Conservation (phyloP, 2,329 filamentous ascomycete species). For the Macrophomina tecta region DNA sequence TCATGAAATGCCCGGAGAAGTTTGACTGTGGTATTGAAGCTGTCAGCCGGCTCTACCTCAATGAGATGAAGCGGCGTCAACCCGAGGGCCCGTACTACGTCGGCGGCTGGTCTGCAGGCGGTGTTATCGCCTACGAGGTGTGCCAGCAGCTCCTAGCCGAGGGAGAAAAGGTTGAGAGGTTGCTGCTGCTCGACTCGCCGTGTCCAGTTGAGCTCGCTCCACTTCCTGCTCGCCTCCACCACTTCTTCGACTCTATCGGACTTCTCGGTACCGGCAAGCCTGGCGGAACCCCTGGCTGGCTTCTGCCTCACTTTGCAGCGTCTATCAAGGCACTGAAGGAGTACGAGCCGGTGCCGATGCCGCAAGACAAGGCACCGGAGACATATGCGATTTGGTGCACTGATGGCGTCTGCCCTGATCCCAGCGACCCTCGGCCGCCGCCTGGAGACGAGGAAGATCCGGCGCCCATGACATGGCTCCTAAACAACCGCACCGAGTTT, state of each 20-base stretch:
- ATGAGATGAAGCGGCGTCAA: constrained; percentile 74
- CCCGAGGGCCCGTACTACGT: constrained; percentile 65
- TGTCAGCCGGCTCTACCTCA: constrained; percentile 68
- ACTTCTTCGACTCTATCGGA: constrained; percentile 75
- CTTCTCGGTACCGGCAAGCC: constrained; percentile 68
- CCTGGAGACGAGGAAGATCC: constrained; percentile 63
- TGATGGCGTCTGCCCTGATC: constrained; percentile 73
- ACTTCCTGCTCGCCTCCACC: constrained; percentile 64
- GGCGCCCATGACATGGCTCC: constrained; percentile 66
- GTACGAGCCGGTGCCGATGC: constrained; percentile 70
- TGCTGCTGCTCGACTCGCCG: constrained; percentile 60
- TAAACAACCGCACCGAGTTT: constrained; percentile 77
- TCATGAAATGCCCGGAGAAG: constrained; percentile 71
- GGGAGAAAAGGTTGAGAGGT: constrained; percentile 57
- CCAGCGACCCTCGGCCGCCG: constrained; percentile 69
- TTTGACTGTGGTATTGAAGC: constrained; percentile 70
- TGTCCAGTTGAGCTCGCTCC: constrained; percentile 59
- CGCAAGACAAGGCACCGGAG: constrained; percentile 64
- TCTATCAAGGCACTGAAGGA: constrained; percentile 71
- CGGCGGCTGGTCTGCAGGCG: constrained; percentile 62
- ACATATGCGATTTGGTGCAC: constrained; percentile 74
- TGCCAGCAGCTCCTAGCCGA: constrained; percentile 54
- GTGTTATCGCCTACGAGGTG: constrained; percentile 61
- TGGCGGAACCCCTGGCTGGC: constrained; percentile 71
- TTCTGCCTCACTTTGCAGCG: constrained; percentile 74